These are phyloP conservation scores for Aspergillus udagawae DNA, from an alignment of 2,329 filamentous ascomycete genomes.

Conservation along the genomic window DNA sequence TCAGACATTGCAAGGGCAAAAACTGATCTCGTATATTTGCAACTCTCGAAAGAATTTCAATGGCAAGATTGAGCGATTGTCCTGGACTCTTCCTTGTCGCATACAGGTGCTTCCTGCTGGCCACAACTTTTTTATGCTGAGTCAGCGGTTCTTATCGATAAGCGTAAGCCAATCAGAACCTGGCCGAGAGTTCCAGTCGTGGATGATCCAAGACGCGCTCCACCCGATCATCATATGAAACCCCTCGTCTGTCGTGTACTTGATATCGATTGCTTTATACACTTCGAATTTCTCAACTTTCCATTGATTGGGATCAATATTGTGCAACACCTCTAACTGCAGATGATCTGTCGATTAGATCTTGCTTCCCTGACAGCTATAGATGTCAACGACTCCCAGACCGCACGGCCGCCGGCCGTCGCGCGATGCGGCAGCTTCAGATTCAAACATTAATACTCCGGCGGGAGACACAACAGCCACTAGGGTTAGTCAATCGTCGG, in stretches of 20 bases:
- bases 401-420: constrained; percentile 24
- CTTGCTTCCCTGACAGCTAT: background rate
- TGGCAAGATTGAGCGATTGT: background rate
- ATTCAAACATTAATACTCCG: constrained; percentile 18
- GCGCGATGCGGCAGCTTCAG: constrained; percentile 17
- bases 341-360: background rate
- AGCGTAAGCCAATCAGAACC: constrained; percentile 18
- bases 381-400: constrained; percentile 29
- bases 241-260: background rate
- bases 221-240: constrained; percentile 2
- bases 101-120: background rate
- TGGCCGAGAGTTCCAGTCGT: constrained; percentile 8
- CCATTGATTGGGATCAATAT: background rate
- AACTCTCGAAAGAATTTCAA: background rate
- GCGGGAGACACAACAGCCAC: constrained; percentile 27
- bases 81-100: background rate
- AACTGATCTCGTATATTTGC: background rate
- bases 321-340: background rate
- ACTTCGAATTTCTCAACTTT: background rate
- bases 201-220: constrained; percentile 17
- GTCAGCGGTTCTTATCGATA: constrained; percentile 34
- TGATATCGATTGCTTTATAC: background rate
- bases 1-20: constrained; percentile 12
- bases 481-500: constrained; percentile 13
- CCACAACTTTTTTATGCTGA: constrained; percentile 20